Evolutionary conservation across 164 flowering plant genomes (phyloP), one percentile per base, ranked within the genome.

Genomic region (Magnolia officinalis): DNA sequence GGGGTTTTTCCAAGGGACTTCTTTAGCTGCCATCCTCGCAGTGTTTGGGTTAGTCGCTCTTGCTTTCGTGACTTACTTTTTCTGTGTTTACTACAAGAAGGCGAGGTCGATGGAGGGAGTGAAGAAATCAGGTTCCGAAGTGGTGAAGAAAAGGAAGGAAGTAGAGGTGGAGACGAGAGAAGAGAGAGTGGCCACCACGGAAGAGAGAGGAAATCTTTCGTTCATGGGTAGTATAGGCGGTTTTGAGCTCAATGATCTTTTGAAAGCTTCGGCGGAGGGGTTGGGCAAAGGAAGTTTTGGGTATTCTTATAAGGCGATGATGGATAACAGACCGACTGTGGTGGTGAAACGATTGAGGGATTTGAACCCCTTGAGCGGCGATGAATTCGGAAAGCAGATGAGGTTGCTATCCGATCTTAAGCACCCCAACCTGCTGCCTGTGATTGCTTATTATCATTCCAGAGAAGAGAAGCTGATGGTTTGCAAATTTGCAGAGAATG

Each of bases 221-320:
- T 87, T 90, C 72, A 8, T 84, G 65, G 83, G 64, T 0, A 77
- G 76, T 3, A 81, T 66, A 21, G 58, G 19, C 1, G 65, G 13
- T 1, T 87, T 92, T 26, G 88, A 88, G 20, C 83, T 92, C 11
- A 58, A 65, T 14, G 91, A 83, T 84, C 87, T 93, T 45, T 69
- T 90, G 51, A 87, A 80, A 77, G 91, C 97, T 49, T 85, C 95
- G 0, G 91, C 97, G 0, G 90, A 89, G 73, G 90, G 86, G 1
- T 66, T 90, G 74, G 92, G 95, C 0, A 87, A 82, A 55, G 95
- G 93, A 21, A 85, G 77, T 49, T 87, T 89, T 8, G 93, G 92
- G 10, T 81, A 81, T 58, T 72, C 76, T 58, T 92, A 90, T 51
- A 90, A 85, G 82, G 97, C 88, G 20, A 69, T 11, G 67, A 29